Conservation (phyloP, 2,329 filamentous ascomycete genomes). For the Diaporthe sp. region DNA sequence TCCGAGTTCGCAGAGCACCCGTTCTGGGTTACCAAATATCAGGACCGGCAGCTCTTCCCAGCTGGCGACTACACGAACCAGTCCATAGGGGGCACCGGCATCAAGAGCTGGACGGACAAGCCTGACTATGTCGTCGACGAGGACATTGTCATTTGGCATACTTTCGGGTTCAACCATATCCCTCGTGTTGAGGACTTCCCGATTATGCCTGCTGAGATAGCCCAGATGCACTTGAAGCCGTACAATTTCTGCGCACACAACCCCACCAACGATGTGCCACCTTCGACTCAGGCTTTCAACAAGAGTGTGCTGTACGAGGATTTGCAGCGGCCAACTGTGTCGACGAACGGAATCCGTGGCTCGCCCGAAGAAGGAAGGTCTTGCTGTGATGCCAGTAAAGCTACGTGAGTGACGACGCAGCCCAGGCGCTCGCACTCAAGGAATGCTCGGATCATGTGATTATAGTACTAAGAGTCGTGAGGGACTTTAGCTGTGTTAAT, state of each 20-base stretch:
- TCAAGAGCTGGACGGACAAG: slow-evolving; percentile 45
- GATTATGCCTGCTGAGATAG: slow-evolving; percentile 71
- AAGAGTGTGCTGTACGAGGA: slow-evolving; percentile 43
- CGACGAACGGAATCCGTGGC: background rate
- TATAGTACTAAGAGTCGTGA: too few relatives aligned
- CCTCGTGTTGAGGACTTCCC: slow-evolving; percentile 75
- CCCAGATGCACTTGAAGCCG: slow-evolving; percentile 52
- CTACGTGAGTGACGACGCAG: too few relatives aligned
- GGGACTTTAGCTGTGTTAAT: too few relatives aligned
- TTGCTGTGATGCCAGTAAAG: background rate
- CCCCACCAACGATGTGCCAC: slow-evolving; percentile 60
- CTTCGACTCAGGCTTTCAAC: slow-evolving; percentile 49
- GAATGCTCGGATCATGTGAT: too few relatives aligned
- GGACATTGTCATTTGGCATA: slow-evolving; percentile 68
- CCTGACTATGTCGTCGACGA: slow-evolving; percentile 53
- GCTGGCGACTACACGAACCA: slow-evolving; percentile 57
- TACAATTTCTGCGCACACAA: slow-evolving; percentile 65
- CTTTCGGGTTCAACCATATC: slow-evolving; percentile 71
- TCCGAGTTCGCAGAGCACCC: slow-evolving; percentile 56
- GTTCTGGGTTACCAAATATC: slow-evolving; percentile 54
- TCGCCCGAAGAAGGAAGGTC: background rate
- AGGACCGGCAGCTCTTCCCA: slow-evolving; percentile 50
- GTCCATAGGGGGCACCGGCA: slow-evolving; percentile 46
- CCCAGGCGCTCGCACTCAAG: too few relatives aligned
- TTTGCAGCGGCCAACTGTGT: background rate